Evolutionary conservation across 495 filamentous ascomycete species (phyloP).

Genomic region (Penicillium psychrofluorescens): DNA sequence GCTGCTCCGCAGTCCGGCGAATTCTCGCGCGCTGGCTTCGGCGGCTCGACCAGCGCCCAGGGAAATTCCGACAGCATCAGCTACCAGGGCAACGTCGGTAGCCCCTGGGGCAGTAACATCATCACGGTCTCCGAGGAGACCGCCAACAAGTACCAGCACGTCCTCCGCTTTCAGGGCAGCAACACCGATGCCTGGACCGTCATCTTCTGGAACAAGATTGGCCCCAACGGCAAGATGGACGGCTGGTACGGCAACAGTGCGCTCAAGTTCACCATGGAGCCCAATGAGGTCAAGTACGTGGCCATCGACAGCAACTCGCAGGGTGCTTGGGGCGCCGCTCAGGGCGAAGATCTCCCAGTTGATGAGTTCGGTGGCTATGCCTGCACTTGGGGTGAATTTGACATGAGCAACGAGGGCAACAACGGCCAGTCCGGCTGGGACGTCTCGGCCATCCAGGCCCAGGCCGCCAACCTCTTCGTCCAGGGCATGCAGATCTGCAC

Average conservation of each 20-base stretch:
- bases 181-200: slow-evolving; percentile 31
- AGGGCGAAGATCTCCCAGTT: slow-evolving; percentile 22
- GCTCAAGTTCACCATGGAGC: slow-evolving; percentile 31
- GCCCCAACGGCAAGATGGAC: slow-evolving; percentile 25
- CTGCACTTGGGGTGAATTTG: slow-evolving; percentile 48
- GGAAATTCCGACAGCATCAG: slow-evolving; percentile 10
- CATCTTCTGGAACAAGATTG: slow-evolving; percentile 48
- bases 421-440: slow-evolving; percentile 44
- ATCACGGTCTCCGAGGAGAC: slow-evolving; percentile 28
- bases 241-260: slow-evolving; percentile 36
- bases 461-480: slow-evolving; percentile 20
- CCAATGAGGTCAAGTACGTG: slow-evolving; percentile 34
- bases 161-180: slow-evolving; percentile 37
- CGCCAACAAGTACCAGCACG: slow-evolving; percentile 37
- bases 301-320: slow-evolving; percentile 41
- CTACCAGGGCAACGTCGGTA: slow-evolving; percentile 39
- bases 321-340: slow-evolving; percentile 31
- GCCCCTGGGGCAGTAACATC: slow-evolving; percentile 49
- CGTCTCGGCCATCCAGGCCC: slow-evolving; percentile 43
- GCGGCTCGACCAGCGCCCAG: slow-evolving; percentile 13
- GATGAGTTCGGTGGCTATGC: slow-evolving; percentile 27
- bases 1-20: slow-evolving; percentile 11
- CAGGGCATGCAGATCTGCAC: slow-evolving; percentile 39
- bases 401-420: slow-evolving; percentile 44
- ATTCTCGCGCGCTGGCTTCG: slow-evolving; percentile 25